Conservation (phyloP, 2,329 filamentous ascomycete genomes). For the Trichoderma cornu-damae region DNA sequence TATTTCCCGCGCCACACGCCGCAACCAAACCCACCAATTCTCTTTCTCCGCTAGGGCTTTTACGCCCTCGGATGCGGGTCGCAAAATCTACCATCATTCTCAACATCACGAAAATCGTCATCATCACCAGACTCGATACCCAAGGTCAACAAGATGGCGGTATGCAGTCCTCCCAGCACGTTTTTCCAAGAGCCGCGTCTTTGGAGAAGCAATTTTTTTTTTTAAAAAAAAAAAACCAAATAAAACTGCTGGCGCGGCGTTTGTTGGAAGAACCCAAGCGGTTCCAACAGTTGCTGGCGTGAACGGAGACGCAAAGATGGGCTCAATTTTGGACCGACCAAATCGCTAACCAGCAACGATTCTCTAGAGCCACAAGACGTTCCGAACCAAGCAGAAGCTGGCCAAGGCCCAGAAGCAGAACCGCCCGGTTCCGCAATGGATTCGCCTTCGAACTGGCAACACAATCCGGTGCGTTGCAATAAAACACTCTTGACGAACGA, state of each 20-base stretch:
- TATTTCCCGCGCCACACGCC: background rate
- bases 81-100: slow-evolving; percentile 32
- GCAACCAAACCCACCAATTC: slow-evolving; percentile 21
- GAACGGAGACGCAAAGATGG: background rate
- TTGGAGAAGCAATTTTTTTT: background rate
- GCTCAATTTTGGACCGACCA: background rate
- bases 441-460: slow-evolving; percentile 96
- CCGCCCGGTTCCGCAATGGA: slow-evolving; percentile 99
- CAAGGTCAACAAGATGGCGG: slow-evolving; percentile 40
- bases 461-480: slow-evolving; percentile 89
- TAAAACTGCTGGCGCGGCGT: background rate
- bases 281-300: background rate
- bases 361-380: slow-evolving; percentile 93
- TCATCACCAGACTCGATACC: slow-evolving; percentile 36
- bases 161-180: slow-evolving; percentile 27
- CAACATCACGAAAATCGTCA: slow-evolving; percentile 31
- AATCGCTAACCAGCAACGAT: slow-evolving; percentile 24
- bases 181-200: background rate
- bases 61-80: slow-evolving; percentile 33
- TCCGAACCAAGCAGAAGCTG: slow-evolving; percentile 99
- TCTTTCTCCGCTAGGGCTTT: slow-evolving; percentile 33
- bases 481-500: background rate
- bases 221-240: too few relatives aligned
- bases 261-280: background rate
- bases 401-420: slow-evolving; percentile 99